phyloP scores from a whole-genome alignment of 345 rosid species.

The Camelina hispida region DNA sequence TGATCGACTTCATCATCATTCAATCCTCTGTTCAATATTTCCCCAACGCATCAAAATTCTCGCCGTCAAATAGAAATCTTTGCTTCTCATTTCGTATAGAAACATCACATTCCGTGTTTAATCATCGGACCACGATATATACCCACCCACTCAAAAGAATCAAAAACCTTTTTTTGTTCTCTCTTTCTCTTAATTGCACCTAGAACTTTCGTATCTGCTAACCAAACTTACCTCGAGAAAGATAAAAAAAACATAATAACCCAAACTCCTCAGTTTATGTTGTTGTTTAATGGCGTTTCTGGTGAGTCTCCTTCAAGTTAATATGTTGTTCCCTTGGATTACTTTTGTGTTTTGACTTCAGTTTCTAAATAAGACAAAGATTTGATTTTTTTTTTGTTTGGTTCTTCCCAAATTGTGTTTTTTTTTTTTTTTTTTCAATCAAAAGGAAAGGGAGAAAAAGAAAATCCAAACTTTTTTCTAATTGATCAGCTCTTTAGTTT shows the following conservation, averaged over 20 bases:
- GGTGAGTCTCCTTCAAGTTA: constrained; percentile 19
- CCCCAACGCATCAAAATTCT: constrained; percentile 36
- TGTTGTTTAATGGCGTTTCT: constrained; percentile 14
- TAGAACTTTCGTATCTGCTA: constrained; percentile 24
- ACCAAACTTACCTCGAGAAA: neutral
- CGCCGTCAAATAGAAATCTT: constrained; percentile 15
- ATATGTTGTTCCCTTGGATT: neutral
- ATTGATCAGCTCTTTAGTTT: constrained; percentile 3
- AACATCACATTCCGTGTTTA: constrained; percentile 31
- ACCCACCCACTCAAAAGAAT: constrained; percentile 36
- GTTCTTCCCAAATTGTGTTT: constrained; percentile 31
- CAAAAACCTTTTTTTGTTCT: neutral
- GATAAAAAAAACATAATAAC: neutral
- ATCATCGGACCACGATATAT: constrained; percentile 29
- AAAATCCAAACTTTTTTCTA: constrained; percentile 12
- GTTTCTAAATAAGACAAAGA: constrained; percentile 30
- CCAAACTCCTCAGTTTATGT: neutral
- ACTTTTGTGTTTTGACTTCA: constrained; percentile 2
- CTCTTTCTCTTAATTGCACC: constrained; percentile 2
- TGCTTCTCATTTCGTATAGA: neutral
- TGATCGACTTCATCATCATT: constrained; percentile 32
- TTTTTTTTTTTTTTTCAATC: constrained; percentile 5
- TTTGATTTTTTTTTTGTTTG: neutral
- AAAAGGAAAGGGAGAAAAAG: neutral
- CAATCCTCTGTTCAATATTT: constrained; percentile 29